Evolutionary conservation across 441 rosid species (phyloP).

Genomic region (Eruca vesicaria): DNA sequence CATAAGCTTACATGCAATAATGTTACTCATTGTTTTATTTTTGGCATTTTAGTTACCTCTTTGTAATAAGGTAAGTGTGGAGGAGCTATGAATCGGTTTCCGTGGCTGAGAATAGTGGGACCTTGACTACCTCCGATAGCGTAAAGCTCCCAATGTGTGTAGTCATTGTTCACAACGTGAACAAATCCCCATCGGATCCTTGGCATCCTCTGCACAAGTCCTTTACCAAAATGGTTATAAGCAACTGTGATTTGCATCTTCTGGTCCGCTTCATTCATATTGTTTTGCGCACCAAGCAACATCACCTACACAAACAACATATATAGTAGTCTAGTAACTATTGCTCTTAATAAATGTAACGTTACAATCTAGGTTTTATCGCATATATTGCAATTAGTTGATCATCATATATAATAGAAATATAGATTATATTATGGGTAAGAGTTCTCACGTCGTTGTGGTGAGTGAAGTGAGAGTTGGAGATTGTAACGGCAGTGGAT

Average conservation of each 20-base stretch:
- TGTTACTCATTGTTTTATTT: background rate
- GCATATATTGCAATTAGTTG: background rate
- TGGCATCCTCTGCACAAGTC: constrained; percentile 80
- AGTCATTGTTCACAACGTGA: constrained; percentile 76
- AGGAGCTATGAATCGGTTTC: constrained; percentile 62
- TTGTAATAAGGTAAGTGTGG: constrained; percentile 9
- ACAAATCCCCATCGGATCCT: constrained; percentile 64
- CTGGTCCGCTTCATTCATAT: constrained; percentile 35
- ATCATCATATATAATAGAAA: background rate
- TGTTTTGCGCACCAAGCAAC: constrained; percentile 61
- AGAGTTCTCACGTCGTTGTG: constrained; percentile 44
- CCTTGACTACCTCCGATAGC: constrained; percentile 62
- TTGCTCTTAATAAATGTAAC: background rate
- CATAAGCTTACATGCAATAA: background rate
- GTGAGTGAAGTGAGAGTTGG: constrained; percentile 56
- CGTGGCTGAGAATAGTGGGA: constrained; percentile 67
- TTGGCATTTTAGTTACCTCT: constrained; percentile 10
- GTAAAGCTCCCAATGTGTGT: constrained; percentile 69
- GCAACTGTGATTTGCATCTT: constrained; percentile 77
- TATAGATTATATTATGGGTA: background rate
- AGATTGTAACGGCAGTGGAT: constrained; percentile 57
- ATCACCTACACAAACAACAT: constrained; percentile 45
- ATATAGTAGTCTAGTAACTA: background rate
- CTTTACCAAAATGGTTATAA: constrained; percentile 77
- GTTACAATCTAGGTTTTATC: background rate